Evolutionary conservation across 2,329 filamentous ascomycete genomes (phyloP), one percentile per base, ranked within the genome.

Genomic region (Alternaria sp.): DNA sequence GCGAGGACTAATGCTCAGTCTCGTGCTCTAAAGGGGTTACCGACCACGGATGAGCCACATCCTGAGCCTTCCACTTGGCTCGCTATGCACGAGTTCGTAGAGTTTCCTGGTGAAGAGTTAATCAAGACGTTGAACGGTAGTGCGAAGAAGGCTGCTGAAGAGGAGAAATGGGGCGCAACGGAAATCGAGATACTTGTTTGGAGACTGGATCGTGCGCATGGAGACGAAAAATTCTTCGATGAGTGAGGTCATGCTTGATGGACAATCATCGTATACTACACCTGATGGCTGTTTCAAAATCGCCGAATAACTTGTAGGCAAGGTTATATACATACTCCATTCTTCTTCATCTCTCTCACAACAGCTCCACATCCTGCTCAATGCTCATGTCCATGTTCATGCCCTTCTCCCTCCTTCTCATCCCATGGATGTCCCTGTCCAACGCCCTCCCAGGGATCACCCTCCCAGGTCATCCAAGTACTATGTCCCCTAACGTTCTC

Each of bases 1-100:
- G 71, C 73, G 12, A 63, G 73, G 12, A 72, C 72, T 6, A 77
- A 75, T 59, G 72, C 72, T 4, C 71, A 75, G 43, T 75, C 71
- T 28, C 62, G 71, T 26, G 66, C 59, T 26, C 41, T 74, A 41
- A 76, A 75, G 47, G 74, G 73, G 0, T 53, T 76, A 4, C 63
- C 71, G 5, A 64, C 69, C 6, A 70, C 65, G 4, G 64, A 61
- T 22, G 71, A 71, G 46, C 65, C 71, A 1, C 52, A 54, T 36
- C 68, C 69, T 18, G 70, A 74, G 28, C 68, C 68, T 9, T 64
- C 66, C 5, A 73, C 66, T 9, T 75, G 70, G 70, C 43, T 70
- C 36, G 68, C 64, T n/a, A 52, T 76, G 1, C 69, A 76, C 54
- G 71, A 74, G 48, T 75, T 76, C 30, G 59, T 62, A 3, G 55